Evolutionary conservation across 163 green algal genomes (phyloP).

Genomic region (Scenedesmus sp.): DNA sequence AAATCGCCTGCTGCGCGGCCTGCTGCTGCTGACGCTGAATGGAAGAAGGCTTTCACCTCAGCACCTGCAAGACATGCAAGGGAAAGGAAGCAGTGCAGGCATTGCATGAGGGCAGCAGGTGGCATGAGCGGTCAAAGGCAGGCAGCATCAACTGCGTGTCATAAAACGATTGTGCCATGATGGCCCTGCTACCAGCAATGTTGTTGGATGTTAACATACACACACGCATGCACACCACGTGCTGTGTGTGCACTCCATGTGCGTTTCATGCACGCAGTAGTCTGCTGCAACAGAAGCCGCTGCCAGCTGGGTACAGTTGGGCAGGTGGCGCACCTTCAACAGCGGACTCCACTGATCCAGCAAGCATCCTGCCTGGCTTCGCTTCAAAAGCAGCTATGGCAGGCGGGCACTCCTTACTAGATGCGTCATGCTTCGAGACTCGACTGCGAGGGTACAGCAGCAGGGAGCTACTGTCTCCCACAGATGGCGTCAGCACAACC

Average conservation of each 20-base stretch:
- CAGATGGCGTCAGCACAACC: conserved; percentile 19
- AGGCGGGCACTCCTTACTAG: neutral
- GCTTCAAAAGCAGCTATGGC: neutral
- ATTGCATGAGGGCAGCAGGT: neutral
- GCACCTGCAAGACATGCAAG: conserved; percentile 4
- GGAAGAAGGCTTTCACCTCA: neutral
- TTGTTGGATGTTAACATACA: too few relatives aligned
- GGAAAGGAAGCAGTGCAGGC: too few relatives aligned
- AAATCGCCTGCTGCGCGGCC: neutral
- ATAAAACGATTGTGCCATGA: too few relatives aligned
- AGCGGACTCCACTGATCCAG: conserved; percentile 2
- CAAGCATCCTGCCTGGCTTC: neutral
- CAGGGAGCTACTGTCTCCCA: neutral
- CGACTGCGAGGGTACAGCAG: conserved; percentile 14
- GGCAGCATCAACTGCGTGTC: neutral
- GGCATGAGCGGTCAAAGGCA: neutral
- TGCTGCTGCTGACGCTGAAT: neutral
- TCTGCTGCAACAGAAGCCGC: too few relatives aligned
- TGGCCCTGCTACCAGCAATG: too few relatives aligned
- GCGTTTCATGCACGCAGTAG: too few relatives aligned
- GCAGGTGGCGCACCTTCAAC: conserved; percentile 14
- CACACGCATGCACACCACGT: too few relatives aligned
- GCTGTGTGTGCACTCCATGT: too few relatives aligned
- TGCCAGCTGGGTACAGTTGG: too few relatives aligned
- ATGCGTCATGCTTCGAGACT: neutral